Conservation (phyloP, 1,284 basidiomycete species). For the Puccinia hordei region DNA sequence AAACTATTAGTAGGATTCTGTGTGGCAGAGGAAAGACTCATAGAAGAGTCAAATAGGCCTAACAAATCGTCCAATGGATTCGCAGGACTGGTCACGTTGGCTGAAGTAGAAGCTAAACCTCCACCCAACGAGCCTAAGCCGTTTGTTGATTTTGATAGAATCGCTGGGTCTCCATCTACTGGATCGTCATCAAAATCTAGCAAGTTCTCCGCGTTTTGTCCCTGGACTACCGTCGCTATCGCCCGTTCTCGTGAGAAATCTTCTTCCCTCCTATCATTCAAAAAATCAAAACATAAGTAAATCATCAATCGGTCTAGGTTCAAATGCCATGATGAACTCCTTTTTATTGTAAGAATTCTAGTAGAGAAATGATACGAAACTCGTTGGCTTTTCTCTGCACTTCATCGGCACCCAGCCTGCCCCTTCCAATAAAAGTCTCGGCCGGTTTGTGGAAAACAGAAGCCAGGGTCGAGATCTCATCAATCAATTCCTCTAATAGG, state of each 20-base stretch:
- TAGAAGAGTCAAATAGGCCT: conserved; percentile 35
- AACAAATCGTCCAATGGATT: conserved; percentile 50
- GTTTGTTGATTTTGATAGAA: not conserved
- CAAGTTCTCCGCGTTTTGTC: conserved; percentile 83
- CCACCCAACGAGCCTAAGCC: not conserved
- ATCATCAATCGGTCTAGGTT: not conserved
- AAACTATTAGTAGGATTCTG: not conserved
- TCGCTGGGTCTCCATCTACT: conserved; percentile 8
- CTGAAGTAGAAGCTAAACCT: not conserved
- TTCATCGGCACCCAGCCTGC: conserved; percentile 79
- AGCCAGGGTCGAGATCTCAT: conserved; percentile 66
- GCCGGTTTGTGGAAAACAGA: conserved; percentile 48
- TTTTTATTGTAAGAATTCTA: not conserved
- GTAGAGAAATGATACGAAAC: conserved; percentile 55
- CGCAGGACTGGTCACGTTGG: not conserved
- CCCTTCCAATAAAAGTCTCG: conserved; percentile 77
- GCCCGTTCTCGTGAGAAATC: conserved; percentile 72
- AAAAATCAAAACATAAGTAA: not conserved
- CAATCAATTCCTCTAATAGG: conserved; percentile 87
- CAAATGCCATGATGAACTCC: not conserved
- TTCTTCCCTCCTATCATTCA: conserved; percentile 63
- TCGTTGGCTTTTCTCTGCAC: conserved; percentile 72
- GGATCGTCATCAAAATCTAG: conserved; percentile 44
- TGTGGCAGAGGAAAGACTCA: not conserved
- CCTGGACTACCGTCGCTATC: conserved; percentile 80